phyloP scores from a whole-genome alignment of 164 flowering plant genomes.

The Aristolochia californica region DNA sequence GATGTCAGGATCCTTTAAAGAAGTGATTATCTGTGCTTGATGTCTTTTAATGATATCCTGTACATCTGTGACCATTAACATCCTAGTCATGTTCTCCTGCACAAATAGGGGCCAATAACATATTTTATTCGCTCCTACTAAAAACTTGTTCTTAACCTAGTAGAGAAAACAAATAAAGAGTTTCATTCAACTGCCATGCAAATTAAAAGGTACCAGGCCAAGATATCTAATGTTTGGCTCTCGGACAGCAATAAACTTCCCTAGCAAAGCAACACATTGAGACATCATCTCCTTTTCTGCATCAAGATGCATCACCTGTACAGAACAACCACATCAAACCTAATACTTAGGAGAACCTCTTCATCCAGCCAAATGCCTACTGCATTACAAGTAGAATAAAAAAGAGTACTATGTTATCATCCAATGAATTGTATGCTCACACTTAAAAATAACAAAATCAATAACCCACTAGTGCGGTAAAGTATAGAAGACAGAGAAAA shows the following conservation, averaged over 20 bases:
- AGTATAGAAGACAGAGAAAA: no score
- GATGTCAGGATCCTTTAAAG: constrained; percentile 97
- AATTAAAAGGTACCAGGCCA: constrained; percentile 69
- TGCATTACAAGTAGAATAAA: no score
- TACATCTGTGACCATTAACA: constrained; percentile 98
- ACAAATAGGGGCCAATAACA: constrained; percentile 7
- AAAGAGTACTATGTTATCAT: no score
- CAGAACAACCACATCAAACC: neutral
- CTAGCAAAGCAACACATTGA: constrained; percentile 98
- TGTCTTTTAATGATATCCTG: constrained; percentile 95
- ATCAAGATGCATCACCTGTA: constrained; percentile 99
- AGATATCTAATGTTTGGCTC: constrained; percentile 98
- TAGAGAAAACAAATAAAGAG: neutral
- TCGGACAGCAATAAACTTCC: constrained; percentile 98
- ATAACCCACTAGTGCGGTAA: no score
- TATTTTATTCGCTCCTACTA: no score
- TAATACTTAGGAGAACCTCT: neutral
- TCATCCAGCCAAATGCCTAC: no score
- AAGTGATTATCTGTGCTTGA: constrained; percentile 94
- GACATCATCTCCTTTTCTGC: constrained; percentile 99
- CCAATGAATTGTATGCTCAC: no score
- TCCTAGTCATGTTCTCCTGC: constrained; percentile 99
- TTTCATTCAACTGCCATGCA: neutral
- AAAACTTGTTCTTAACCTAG: neutral
- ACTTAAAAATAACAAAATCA: no score